These are phyloP conservation scores for Eucalyptus urophylla DNA, from an alignment of 345 rosid genomes.

Conservation along the genomic window DNA sequence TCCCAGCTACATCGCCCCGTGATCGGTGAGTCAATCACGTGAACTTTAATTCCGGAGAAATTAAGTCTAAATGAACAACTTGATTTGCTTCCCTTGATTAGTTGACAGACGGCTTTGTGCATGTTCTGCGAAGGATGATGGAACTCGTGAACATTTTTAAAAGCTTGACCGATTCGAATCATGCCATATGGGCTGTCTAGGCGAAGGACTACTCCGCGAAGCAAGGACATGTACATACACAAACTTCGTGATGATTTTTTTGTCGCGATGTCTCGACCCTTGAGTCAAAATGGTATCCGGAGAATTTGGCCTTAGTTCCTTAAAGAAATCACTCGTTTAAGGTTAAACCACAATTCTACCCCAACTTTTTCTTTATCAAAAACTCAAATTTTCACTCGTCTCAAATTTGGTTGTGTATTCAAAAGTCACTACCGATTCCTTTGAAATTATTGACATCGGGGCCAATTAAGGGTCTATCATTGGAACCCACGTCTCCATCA, in stretches of 20 bases:
- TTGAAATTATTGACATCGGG: background rate
- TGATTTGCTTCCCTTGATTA: background rate
- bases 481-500: rapidly evolving
- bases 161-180: background rate
- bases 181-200: background rate
- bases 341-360: background rate
- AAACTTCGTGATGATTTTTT: background rate
- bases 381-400: background rate
- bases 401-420: background rate
- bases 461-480: rapidly evolving
- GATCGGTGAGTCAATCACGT: background rate
- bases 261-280: background rate
- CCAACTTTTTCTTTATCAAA: rapidly evolving
- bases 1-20: background rate
- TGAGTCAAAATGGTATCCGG: background rate
- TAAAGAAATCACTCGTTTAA: background rate
- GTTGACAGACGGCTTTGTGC: background rate
- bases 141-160: background rate
- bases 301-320: background rate
- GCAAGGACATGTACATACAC: background rate
- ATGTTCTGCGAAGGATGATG: background rate
- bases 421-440: background rate
- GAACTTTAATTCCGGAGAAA: background rate
- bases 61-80: background rate
- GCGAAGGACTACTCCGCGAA: background rate